phyloP scores from a whole-genome alignment of 768 basidiomycete genomes.

The Suillus luteus region DNA sequence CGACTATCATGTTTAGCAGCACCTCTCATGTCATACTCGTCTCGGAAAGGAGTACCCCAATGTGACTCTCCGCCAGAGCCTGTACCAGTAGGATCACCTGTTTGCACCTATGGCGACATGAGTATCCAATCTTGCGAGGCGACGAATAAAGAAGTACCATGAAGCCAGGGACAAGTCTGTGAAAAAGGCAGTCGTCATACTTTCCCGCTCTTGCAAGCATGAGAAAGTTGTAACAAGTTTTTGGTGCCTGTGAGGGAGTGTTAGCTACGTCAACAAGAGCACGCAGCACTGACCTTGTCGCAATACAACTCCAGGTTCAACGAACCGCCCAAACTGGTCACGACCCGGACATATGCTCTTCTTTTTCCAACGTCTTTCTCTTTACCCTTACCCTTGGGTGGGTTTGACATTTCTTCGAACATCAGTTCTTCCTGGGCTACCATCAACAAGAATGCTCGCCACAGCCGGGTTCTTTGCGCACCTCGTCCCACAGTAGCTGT shows the following conservation, averaged over 20 bases:
- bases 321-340: slow-evolving; percentile 90
- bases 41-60: slow-evolving; percentile 96
- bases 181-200: slow-evolving; percentile 89
- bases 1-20: slow-evolving; percentile 86
- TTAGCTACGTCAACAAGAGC: neutral
- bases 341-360: slow-evolving; percentile 93
- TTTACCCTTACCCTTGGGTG: slow-evolving; percentile 83
- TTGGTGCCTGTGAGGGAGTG: slow-evolving; percentile 71
- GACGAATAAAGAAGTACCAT: slow-evolving; percentile 58
- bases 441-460: slow-evolving; percentile 1
- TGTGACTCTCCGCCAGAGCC: slow-evolving; percentile 90
- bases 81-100: slow-evolving; percentile 96
- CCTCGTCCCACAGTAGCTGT: slow-evolving; percentile 94
- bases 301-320: slow-evolving; percentile 85
- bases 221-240: slow-evolving; percentile 98
- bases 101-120: slow-evolving; percentile 73
- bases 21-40: slow-evolving; percentile 87
- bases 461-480: slow-evolving; percentile 21
- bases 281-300: slow-evolving; percentile 62
- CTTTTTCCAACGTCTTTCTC: slow-evolving; percentile 91
- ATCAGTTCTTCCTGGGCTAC: slow-evolving; percentile 82
- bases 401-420: slow-evolving; percentile 91
- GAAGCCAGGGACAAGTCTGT: slow-evolving; percentile 91
- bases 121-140: slow-evolving; percentile 11
- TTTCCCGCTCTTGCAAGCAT: slow-evolving; percentile 90